Evolutionary conservation across 768 basidiomycete genomes (phyloP), one percentile per base, ranked within the genome.

Genomic region (Russula brevipes): DNA sequence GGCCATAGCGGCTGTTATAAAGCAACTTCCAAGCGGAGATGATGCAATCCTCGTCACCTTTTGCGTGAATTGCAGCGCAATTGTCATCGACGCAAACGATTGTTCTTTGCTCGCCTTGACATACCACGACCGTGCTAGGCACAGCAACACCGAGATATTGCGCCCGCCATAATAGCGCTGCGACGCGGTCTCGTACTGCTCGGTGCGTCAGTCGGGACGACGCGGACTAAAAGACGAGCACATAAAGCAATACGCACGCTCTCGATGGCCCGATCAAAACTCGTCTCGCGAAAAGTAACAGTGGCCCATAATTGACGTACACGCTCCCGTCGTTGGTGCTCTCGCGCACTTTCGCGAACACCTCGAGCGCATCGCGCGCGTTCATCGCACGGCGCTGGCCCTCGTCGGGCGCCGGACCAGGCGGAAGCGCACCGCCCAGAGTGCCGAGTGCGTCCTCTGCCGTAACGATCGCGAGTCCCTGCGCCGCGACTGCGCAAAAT

Each of bases 261-360:
- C 74, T 99, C 95, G 66, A 98, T 95, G 1, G 97, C 96, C 54
- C 91, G 82, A 66, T 98, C 96, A 72, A n/a, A 88, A 97, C 72
- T 99, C 96, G 63, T 97, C 96, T 55, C 92, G 81, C 19, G 85
- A 83, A 71, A 92, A 96, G 72, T 94, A 90, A 70, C 94, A 97
- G 70, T 98, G 97, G 0, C 95, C 97, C 80, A 98, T 95, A n/a
- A 73, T 99, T 99, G 70, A 92, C 79, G 71, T 95, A 94, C 4
- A 97, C 94, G 63, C 89, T 89, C 7, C 91, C 92, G 47, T 85
- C 83, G 61, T 84, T 82, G 57, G 94, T 76, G 2, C 86, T 88
- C 76, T 98, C 97, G 59, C 93, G 82, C 56, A 98, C 88, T 74
- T 96, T 93, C 3, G 86, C 88, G 70, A 99, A 93, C 41, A 96